Evolutionary conservation across 164 flowering plant genomes (phyloP), one percentile per base, ranked within the genome.

Genomic region (Umbellularia californica): DNA sequence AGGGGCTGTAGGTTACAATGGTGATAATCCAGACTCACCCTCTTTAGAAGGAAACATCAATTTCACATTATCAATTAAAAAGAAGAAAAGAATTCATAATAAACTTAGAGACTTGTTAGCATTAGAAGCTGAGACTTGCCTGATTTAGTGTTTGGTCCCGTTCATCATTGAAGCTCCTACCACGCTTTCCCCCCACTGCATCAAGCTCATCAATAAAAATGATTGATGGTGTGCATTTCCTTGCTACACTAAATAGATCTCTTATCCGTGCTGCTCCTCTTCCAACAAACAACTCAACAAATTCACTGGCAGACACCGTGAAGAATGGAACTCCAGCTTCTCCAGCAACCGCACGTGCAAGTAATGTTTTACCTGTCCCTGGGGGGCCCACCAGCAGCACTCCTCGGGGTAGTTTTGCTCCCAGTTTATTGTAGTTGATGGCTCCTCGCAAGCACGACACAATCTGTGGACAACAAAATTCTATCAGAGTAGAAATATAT

Each of bases 301-400:
- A 95, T 80, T 95, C 99, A 84, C 98, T 95, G 25, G 99, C 99
- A 79, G 98, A 92, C 76, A 90, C 98, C 62, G 90, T 80, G 79
- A 92, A 93, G 79, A 95, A 95, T 3, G 99, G 99, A 6, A 95
- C 97, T 71, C 99, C 99, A 41, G 98, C 98, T 88, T 95, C 97
- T 74, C 97, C 99, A 78, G 97, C 98, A 77, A 95, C 99, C 30
- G 99, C 98, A 80, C 98, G 97, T 14, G 99, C 99, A 71, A 95
- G 84, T 71, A 95, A 81, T 76, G 99, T 95, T 80, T 95, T 95
- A 75, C 99, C 99, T n/a, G 99, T 92, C 70, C 99, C 98, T 41
- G 99, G 99, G 55, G 98, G 96, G 52, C 99, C 99, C 63, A 92
- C 95, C 70, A 95, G 87, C 72, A 93, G 80, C 69, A 95, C 97